A percentile compares a stretch with the other conserved stretches of the same genome.
Conservation (phyloP, 2,329 filamentous ascomycete genomes). For the Blumeria graminis region DNA sequence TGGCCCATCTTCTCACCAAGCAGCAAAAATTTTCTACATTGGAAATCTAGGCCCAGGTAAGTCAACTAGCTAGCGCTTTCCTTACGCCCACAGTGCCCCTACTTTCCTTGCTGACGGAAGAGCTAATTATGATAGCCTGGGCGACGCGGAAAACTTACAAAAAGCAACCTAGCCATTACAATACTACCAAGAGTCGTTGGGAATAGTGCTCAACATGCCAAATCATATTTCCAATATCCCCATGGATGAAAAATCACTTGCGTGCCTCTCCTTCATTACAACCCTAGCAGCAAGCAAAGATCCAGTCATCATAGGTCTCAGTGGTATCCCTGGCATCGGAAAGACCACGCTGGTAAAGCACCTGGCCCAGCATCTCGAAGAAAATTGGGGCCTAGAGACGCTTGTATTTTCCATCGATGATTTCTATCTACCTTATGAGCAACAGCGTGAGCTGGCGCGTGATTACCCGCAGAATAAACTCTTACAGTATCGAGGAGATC, state of each 20-base stretch:
- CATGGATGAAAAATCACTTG: not conserved
- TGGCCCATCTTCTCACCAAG: too few relatives aligned
- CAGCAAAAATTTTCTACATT: too few relatives aligned
- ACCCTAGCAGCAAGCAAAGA: not conserved
- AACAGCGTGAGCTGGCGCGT: conserved; percentile 27
- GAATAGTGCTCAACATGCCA: not conserved
- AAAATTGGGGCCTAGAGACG: conserved; percentile 26
- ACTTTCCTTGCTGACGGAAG: too few relatives aligned
- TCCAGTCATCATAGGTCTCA: conserved; percentile 31
- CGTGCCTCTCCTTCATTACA: not conserved
- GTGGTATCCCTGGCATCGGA: conserved; percentile 75
- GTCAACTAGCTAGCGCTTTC: too few relatives aligned
- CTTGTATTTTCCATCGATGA: conserved; percentile 43
- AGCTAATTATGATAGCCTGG: too few relatives aligned
- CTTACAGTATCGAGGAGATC: conserved; percentile 38
- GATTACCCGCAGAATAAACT: conserved; percentile 33
- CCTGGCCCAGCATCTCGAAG: conserved; percentile 28
- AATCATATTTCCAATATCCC: not conserved
- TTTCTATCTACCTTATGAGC: conserved; percentile 37
- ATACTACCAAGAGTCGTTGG: too few relatives aligned
- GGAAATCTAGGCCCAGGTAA: too few relatives aligned
- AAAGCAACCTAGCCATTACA: too few relatives aligned
- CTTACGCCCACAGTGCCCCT: too few relatives aligned
- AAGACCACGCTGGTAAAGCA: conserved; percentile 68
- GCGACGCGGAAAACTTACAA: too few relatives aligned